Base-by-base conservation (phyloP, 2,329 filamentous ascomycete genomes). In the Lecanosticta acicola region DNA sequence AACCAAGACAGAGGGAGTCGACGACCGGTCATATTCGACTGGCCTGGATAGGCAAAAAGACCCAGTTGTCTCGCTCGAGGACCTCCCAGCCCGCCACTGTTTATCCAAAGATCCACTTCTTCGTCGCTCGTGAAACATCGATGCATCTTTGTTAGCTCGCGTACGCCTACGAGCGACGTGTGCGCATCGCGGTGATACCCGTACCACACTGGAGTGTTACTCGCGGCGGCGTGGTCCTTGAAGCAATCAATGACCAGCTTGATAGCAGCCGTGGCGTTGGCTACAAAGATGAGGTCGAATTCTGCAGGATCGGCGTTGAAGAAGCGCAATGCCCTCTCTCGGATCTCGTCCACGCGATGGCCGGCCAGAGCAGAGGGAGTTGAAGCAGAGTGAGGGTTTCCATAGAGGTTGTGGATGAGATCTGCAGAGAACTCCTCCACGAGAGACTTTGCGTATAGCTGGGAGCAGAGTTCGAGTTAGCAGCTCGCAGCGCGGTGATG, bases 361-460 rank as follows among this genome's bases (percentile, higher is more conserved):
- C 79, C 79, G 1, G 78, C 75, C 16, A 77, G 65, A 45, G 74
- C 75, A 11, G 79, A 80, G 0, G 80, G 79, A 13, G 72, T 68
- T 32, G 79, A 81, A 53, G 78, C 73, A 1, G 82, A 85, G 60
- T 85, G 83, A 2, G 82, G 82, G 55, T 85, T 85, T 9, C 81
- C 81, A 56, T 82, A 81, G n/a, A 85, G 69, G 49, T 74, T 76
- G 26, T 67, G 59, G 33, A 74, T 67, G 63, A 84, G 73, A 54
- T 79, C 75, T 14, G 57, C 60, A 4, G 76, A 72, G 61, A 83
- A 82, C 18, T 68, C 67, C 37, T 74, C 70, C 33, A 83, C 68
- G 29, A 80, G 70, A 19, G 79, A 79, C 51, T 70, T 75, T 36
- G 80, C 74, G 55, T 80, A 80, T 33, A 81, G 72, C 61, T 66